Base-by-base conservation (phyloP, 129 eudicot species). In the Kitagawia praeruptora region DNA sequence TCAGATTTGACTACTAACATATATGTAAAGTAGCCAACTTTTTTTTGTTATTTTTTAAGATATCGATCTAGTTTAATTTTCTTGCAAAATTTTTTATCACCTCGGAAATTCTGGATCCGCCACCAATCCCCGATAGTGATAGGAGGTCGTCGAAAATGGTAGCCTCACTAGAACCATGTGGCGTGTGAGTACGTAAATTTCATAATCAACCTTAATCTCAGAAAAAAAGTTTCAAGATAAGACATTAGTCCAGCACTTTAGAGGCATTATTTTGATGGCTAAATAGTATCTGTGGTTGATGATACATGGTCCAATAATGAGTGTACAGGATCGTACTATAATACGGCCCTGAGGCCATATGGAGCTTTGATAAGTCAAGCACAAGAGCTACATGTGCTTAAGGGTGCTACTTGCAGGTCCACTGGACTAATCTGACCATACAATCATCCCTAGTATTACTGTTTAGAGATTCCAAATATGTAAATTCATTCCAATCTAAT, bases 341-440 rank as follows among this genome's bases (percentile, higher is more conserved):
- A 49, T 75, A 74, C 77, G 77, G 49, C 16, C 76, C 27, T 31
- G 34, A 42, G 64, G 27, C 54, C 66, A 75, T n/a, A 46, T 6
- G 19, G 21, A 34, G 51, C 14, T 75, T 51, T 75, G 77, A 74
- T 71, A 71, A 71, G 28, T 71, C 16, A 71, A 46, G 78, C 31
- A 28, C 58, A 75, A 45, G 34, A 45, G 78, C 28, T 75, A 75
- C 78, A 75, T 75, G 78, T 75, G 78, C 78, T 67, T 67, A 47
- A 25, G 37, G 40, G 28, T 46, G 6, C 78, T 75, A 27, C 21
- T 47, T 46, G 78, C 63, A 75, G 78, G 63, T 42, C 76, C 47
- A 72, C 45, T 72, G 47, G 48, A 41, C 76, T 23, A 66, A 58
- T n/a, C 10, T 72, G 25, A 21, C 76, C 76, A 37, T 37, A 73